Conservation (phyloP, 257 asterid genomes). For the Solanum phureja region DNA sequence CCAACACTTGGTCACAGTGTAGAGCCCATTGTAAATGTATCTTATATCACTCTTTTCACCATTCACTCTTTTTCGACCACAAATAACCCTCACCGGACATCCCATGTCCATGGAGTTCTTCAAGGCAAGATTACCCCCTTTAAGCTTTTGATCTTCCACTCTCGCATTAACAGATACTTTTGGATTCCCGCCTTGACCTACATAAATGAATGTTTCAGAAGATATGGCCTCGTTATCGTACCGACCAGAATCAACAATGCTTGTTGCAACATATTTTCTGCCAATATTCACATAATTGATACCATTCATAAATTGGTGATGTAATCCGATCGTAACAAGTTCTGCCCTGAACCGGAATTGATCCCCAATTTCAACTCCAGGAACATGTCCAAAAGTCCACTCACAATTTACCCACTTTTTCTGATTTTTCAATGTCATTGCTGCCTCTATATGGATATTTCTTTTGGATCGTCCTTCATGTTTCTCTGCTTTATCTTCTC, state of each 20-base stretch:
- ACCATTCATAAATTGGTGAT: not conserved
- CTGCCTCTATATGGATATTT: not conserved
- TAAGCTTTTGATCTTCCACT: constrained; percentile 16
- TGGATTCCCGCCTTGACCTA: constrained; percentile 24
- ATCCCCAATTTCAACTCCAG: not conserved
- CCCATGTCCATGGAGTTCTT: constrained; percentile 5
- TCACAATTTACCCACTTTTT: not conserved
- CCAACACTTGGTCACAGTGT: constrained; percentile 8
- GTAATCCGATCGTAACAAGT: not conserved
- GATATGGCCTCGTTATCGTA: not conserved
- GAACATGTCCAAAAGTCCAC: not conserved
- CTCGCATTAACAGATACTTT: not conserved
- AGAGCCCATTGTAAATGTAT: constrained; percentile 30
- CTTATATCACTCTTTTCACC: not conserved
- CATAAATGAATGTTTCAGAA: constrained; percentile 14
- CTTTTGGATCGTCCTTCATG: not conserved
- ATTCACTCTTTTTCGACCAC: not conserved
- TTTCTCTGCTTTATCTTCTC: not conserved
- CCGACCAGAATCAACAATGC: not conserved
- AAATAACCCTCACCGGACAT: constrained; percentile 27
- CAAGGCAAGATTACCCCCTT: constrained; percentile 31
- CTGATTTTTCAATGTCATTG: not conserved
- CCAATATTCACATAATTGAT: not conserved
- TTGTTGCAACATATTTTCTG: not conserved
- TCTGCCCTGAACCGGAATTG: not conserved